Evolutionary conservation across 768 basidiomycete species (phyloP).

Genomic region (Trametes elegans): DNA sequence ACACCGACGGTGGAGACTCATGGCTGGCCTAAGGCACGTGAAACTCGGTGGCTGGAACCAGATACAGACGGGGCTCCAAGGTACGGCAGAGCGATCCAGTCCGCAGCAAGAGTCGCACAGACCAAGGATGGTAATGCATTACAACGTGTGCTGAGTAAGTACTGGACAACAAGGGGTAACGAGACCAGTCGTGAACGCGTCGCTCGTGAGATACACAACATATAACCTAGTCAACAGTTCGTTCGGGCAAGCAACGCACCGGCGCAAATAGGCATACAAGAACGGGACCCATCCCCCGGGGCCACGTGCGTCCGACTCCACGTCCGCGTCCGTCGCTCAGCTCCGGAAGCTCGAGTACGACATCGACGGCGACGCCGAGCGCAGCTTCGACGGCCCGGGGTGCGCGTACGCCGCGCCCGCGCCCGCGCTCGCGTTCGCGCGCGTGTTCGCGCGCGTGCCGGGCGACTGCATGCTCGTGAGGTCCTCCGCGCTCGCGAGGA

Average conservation of each 20-base stretch:
- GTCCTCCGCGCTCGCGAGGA: slow-evolving; percentile 29
- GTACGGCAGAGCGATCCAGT: no score
- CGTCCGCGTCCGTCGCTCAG: not conserved
- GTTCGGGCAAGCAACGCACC: not conserved
- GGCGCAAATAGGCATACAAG: not conserved
- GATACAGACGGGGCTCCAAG: no score
- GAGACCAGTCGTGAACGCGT: not conserved
- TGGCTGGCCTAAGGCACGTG: no score
- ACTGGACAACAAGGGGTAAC: slow-evolving; percentile 3
- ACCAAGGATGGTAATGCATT: not conserved
- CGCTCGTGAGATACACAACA: slow-evolving; percentile 8
- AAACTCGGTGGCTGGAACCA: no score
- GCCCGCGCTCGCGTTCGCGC: slow-evolving; percentile 27
- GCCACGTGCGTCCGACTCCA: no score
- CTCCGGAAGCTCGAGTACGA: slow-evolving; percentile 19
- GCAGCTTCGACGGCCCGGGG: not conserved
- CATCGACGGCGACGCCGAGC: slow-evolving; percentile 20
- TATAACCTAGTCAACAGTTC: not conserved
- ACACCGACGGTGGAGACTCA: no score
- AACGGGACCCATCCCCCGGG: not conserved
- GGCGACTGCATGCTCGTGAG: slow-evolving; percentile 25
- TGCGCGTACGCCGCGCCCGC: slow-evolving; percentile 19
- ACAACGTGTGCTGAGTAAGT: slow-evolving; percentile 1
- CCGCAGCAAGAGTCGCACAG: no score
- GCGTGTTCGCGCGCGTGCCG: slow-evolving; percentile 27